Base-by-base conservation (phyloP, 495 filamentous ascomycete genomes). In the Annulohypoxylon nitens region DNA sequence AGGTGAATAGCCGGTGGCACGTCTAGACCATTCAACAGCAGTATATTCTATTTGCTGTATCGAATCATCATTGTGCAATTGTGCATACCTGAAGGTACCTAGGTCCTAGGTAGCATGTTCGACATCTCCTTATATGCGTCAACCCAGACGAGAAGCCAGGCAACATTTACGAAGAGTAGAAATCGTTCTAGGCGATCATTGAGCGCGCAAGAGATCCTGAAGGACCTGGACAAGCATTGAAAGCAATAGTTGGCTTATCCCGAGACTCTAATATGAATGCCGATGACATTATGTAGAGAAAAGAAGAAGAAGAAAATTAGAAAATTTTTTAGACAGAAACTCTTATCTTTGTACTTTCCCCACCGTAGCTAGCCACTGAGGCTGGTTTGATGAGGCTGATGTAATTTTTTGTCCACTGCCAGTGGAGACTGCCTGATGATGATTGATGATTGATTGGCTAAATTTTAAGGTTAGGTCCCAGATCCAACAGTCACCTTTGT, bases 221-320 rank as follows among this genome's bases (percentile, higher is more conserved):
- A 82, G 88, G 92, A 92, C 89, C 93, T 97, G 93, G 92, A 93
- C 90, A 94, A 95, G 94, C 88, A 98, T 86, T 92, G 94, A 96
- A 78, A 71, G 36, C 47, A 68, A 67, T 67, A 67, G 75, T 67
- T 82, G 78, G 88, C 93, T 90, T 93, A 90, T 89, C 91, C 93
- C 96, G 96, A 97, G 96, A 99, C 96, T 99, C 96, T 99, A 99
- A 95, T 94, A 93, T 93, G 88, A 90, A 92, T 91, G 94, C 96
- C 91, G 83, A 86, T 88, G 91, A 96, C 92, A 97, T 95, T 93
- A 74, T 83, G 83, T 86, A 85, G 82, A 88, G 87, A 84, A 86
- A 83, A 81, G 80, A 82, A 83, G 81, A 74, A 83, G 80, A 79
- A 82, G 82, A 81, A 74, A 55, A 71, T 7, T 63, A 64, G 23